phyloP scores from a whole-genome alignment of 2,329 filamentous ascomycete genomes.

The Pseudogymnoascus sp. region DNA sequence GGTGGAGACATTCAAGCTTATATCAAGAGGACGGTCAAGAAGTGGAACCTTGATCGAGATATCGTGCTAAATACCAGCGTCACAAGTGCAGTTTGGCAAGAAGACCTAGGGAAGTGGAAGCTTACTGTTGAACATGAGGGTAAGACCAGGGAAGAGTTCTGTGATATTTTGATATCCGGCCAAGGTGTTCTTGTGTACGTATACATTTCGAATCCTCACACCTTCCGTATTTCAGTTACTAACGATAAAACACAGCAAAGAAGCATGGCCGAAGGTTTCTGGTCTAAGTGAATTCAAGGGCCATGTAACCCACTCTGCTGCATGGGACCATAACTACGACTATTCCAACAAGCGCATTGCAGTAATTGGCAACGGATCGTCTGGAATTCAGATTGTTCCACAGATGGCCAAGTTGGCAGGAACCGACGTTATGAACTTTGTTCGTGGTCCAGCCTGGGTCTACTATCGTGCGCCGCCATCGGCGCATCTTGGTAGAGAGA shows the following conservation, averaged over 20 bases:
- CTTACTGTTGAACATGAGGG: conserved; percentile 34
- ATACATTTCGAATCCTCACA: conserved; percentile 31
- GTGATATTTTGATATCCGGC: conserved; percentile 2
- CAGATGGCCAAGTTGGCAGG: conserved; percentile 20
- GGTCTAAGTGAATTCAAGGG: conserved; percentile 38
- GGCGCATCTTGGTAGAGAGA: conserved; percentile 43
- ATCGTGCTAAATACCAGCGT: conserved; percentile 41
- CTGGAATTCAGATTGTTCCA: conserved; percentile 29
- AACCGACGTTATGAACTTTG: conserved; percentile 19
- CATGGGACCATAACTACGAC: conserved; percentile 51
- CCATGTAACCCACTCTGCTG: conserved; percentile 41
- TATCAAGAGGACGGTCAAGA: neutral
- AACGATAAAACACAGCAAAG: conserved; percentile 28
- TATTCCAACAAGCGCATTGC: conserved; percentile 42
- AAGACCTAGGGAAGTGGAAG: conserved; percentile 38
- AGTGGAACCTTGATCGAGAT: conserved; percentile 17
- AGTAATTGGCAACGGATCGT: conserved; percentile 33
- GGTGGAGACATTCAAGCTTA: conserved; percentile 15
- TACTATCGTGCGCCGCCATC: conserved; percentile 35
- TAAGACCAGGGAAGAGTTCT: neutral
- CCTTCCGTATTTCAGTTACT: conserved; percentile 35
- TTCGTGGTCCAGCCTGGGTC: conserved; percentile 25
- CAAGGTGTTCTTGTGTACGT: conserved; percentile 4
- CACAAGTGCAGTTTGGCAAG: conserved; percentile 36
- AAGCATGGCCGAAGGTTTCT: conserved; percentile 33